Base-by-base conservation (phyloP, 495 filamentous ascomycete genomes). In the Xylaria grammica region DNA sequence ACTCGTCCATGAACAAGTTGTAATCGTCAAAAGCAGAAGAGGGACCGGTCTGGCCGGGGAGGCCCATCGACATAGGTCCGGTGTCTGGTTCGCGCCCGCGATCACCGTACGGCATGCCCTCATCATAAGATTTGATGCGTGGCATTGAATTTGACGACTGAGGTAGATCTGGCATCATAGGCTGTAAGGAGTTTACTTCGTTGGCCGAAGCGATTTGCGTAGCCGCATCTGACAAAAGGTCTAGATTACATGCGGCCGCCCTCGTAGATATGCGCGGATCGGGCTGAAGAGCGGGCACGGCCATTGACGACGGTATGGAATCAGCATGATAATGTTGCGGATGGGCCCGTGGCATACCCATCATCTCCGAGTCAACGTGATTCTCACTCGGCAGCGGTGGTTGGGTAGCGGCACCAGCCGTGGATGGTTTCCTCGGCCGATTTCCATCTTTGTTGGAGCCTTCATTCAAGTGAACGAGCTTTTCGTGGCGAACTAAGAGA, bases 401-500 rank as follows among this genome's bases (percentile, higher is more conserved):
- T 9, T 64, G 62, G 32, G 44, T 55, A 48, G 52, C 44, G 52
- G 67, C 68, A 50, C 75, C 72, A 17, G 69, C 79, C n/a, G 76
- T 75, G 13, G 81, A 84, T 22, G 72, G 72, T 63, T 84, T 84
- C 54, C 81, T 75, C 26, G 78, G 76, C 68, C 79, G 72, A 68
- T 62, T 69, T 52, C 77, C 76, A 70, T 82, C 80, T 61, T 82
- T 83, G 65, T 74, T 74, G 50, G 72, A 77, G 53, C 78, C 80
- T 70, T 89, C 87, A 69, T 86, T 85, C 68, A 87, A 84, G 76
- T 91, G 88, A 67, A 90, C 87, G 76, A 90, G 82, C 77, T 88
- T 89, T 76, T 89, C 86, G 81, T 91, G 88, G 70, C 88, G 86
- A 71, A 89, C 86, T 71, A 91, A 82, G 48, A 90, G 82, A 74